phyloP scores from a whole-genome alignment of 1,284 basidiomycete genomes.

The Vanrija humicola region DNA sequence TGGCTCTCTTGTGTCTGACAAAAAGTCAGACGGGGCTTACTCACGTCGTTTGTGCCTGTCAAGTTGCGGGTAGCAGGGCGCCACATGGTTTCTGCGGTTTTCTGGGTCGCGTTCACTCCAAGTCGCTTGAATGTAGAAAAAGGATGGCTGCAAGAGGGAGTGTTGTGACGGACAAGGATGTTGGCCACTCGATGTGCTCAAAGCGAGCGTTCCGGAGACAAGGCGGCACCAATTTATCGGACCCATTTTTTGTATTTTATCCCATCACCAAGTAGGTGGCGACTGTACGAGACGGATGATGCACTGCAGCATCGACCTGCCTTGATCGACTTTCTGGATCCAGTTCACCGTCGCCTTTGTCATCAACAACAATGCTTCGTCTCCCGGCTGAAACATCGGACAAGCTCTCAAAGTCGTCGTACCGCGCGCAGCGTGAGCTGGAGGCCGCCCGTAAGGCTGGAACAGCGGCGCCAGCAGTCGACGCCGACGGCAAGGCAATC shows the following conservation, averaged over 20 bases:
- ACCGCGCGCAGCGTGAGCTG: slow-evolving; percentile 88
- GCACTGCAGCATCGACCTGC: no score
- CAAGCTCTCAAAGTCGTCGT: slow-evolving; percentile 90
- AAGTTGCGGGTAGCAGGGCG: slow-evolving; percentile 62
- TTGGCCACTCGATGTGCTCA: not conserved
- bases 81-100: slow-evolving; percentile 61
- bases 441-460: slow-evolving; percentile 91
- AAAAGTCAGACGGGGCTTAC: slow-evolving; percentile 13
- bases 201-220: not conserved
- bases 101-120: not conserved
- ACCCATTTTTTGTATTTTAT: slow-evolving; percentile 3
- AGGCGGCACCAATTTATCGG: not conserved
- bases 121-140: not conserved
- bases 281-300: not conserved
- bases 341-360: not conserved
- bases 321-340: no score
- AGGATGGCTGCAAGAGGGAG: not conserved
- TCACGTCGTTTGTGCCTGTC: slow-evolving; percentile 52
- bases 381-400: slow-evolving; percentile 20
- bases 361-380: slow-evolving; percentile 21
- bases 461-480: slow-evolving; percentile 89
- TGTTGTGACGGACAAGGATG: not conserved
- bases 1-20: no score
- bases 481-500: slow-evolving; percentile 90
- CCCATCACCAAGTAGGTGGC: not conserved